Conservation (phyloP, 257 asterid genomes). For the Solanum chilense region DNA sequence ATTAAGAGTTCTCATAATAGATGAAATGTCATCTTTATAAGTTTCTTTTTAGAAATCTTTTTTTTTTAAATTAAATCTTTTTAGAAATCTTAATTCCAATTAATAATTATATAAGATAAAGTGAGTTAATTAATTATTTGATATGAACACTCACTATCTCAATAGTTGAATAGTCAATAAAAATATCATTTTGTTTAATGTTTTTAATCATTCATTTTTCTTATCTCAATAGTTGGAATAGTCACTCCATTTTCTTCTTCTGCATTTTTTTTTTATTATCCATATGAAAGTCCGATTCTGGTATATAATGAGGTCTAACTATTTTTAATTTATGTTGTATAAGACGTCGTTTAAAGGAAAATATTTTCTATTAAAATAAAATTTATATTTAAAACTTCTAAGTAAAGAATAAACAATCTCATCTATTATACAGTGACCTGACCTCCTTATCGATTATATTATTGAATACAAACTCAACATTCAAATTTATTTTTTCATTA, state of each 20-base stretch:
- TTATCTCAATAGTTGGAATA: background rate
- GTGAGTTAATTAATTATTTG: background rate
- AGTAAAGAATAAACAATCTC: no score
- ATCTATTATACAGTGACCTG: background rate
- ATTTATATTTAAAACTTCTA: no score
- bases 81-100: background rate
- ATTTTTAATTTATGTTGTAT: no score
- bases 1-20: background rate
- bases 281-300: rapidly evolving
- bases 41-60: background rate
- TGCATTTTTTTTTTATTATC: no score
- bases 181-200: background rate
- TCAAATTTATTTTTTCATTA: background rate
- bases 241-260: background rate
- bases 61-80: background rate
- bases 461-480: background rate
- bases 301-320: no score
- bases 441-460: background rate
- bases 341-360: background rate
- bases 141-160: background rate
- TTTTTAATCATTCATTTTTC: background rate
- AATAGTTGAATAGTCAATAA: background rate
- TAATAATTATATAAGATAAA: background rate
- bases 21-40: background rate
- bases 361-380: no score